Conservation (phyloP, 1,139 yeast species). For the Blastobotrys raffinosifermentans region DNA sequence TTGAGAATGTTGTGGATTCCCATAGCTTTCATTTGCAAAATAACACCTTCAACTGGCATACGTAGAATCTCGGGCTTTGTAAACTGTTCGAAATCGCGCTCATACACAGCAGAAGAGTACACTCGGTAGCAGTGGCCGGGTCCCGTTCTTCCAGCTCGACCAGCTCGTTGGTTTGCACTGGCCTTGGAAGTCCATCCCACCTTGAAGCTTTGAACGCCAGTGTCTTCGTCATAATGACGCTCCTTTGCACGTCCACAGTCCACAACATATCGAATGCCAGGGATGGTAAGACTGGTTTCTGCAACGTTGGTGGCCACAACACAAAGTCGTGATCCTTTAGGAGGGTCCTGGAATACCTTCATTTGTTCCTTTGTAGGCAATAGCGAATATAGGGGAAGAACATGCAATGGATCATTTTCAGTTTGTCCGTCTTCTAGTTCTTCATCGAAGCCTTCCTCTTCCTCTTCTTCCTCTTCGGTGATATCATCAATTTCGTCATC, state of each 20-base stretch:
- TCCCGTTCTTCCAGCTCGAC: conserved; percentile 99
- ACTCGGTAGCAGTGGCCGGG: conserved; percentile 96
- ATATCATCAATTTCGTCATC: conserved; percentile 41
- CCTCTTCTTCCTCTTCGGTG: conserved; percentile 44
- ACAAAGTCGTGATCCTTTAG: conserved; percentile 78
- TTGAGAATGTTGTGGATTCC: conserved; percentile 86
- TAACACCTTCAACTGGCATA: conserved; percentile 95
- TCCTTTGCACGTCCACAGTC: conserved; percentile 95
- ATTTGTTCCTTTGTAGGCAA: conserved; percentile 91
- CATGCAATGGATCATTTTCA: conserved; percentile 76
- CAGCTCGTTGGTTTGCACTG: conserved; percentile 90
- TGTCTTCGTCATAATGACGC: conserved; percentile 70
- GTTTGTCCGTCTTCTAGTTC: conserved; percentile 68
- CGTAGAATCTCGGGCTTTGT: conserved; percentile 84
- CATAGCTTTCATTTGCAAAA: conserved; percentile 93
- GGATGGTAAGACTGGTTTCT: conserved; percentile 94
- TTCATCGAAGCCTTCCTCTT: conserved; percentile 93
- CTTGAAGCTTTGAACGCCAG: conserved; percentile 90
- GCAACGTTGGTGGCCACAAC: conserved; percentile 97
- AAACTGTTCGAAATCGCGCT: conserved; percentile 75
- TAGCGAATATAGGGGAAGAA: conserved; percentile 84
- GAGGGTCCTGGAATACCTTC: conserved; percentile 85
- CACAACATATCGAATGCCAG: conserved; percentile 90
- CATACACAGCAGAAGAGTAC: conserved; percentile 92
- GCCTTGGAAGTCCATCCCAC: conserved; percentile 94